These are phyloP conservation scores for Clarireedia paspali DNA, from an alignment of 2,329 filamentous ascomycete species.

Conservation along the genomic window DNA sequence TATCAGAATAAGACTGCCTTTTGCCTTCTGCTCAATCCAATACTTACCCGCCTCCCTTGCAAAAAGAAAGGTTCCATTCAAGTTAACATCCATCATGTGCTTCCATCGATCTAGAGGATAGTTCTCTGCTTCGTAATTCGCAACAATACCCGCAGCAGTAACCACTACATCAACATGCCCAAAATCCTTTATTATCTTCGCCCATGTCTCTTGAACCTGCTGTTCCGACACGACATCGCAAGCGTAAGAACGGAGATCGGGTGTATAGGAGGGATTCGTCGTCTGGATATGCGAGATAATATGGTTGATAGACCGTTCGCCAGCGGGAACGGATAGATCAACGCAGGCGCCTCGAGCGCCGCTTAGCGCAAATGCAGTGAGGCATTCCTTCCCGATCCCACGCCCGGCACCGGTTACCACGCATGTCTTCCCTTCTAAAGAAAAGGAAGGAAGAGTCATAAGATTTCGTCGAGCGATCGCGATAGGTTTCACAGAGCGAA, in stretches of 20 bases:
- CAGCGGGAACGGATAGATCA: constrained; percentile 15
- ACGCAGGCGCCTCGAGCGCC: constrained; percentile 22
- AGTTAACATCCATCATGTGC: constrained; percentile 31
- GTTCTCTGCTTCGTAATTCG: constrained; percentile 29
- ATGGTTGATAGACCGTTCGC: constrained; percentile 24
- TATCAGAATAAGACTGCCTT: constrained; percentile 24
- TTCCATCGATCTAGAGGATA: constrained; percentile 30
- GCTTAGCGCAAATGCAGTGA: constrained; percentile 31
- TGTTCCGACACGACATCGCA: constrained; percentile 33
- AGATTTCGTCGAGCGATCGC: constrained; percentile 10
- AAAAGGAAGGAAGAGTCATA: constrained; percentile 31
- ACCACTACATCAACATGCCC: constrained; percentile 33
- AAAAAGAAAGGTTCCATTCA: constrained; percentile 33
- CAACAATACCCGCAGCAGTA: constrained; percentile 34
- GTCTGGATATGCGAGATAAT: constrained; percentile 26
- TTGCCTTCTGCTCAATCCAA: constrained; percentile 29
- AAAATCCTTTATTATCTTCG: constrained; percentile 31
- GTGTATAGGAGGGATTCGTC: constrained; percentile 14
- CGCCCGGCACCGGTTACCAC: constrained; percentile 44
- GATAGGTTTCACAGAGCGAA: background rate
- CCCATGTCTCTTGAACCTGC: constrained; percentile 31
- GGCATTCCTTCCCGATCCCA: constrained; percentile 43
- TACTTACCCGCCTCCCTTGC: constrained; percentile 31
- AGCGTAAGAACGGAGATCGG: constrained; percentile 31
- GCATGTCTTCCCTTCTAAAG: constrained; percentile 36